Base-by-base conservation (phyloP, 345 rosid genomes). In the Murraya koenigii region DNA sequence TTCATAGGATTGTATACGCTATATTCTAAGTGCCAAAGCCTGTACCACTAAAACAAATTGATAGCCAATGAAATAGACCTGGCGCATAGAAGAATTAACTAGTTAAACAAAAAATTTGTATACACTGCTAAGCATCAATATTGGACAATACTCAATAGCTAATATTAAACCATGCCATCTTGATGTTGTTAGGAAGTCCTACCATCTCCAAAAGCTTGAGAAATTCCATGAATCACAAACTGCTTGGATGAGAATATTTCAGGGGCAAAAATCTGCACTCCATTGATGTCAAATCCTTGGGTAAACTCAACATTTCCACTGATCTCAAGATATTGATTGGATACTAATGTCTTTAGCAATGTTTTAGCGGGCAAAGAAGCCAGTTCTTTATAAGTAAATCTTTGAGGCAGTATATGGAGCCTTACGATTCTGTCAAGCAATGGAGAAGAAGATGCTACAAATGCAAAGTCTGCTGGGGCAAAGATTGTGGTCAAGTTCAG, bases 211-310 rank as follows among this genome's bases (percentile, higher is more conserved):
- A 75, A 83, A 82, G 87, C 81, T 52, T 77, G 82, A 30, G 94
- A 79, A 75, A 91, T 88, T 58, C 84, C 93, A 76, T 94, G 97
- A 77, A 92, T 80, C 36, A 89, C 81, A 76, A 89, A 88, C 61
- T 55, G 84, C 5, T 78, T 25, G 36, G 91, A 93, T 47, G 70
- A 76, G 77, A 86, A 84, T 59, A 90, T 85, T 28, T 92, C 91
- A 1, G 93, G 94, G 41, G 77, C 80, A 26, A 82, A 78, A 64
- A 92, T 85, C 81, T 85, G 80, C 68, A 74, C 88, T 77, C 90
- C 89, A n/a, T 83, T 84, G 9, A 94, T 79, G 72, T 79, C 62
- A 30, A 92, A 71, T 65, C 59, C 79, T 68, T 32, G 41, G 23
- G 80, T 76, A 7, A 33, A 77, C 44, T 86, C 76, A 19, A 39